Percentiles rank a stretch among this genome's conserved stretches.
Conservation (phyloP, 768 basidiomycete genomes). For the Collybia mongolica region DNA sequence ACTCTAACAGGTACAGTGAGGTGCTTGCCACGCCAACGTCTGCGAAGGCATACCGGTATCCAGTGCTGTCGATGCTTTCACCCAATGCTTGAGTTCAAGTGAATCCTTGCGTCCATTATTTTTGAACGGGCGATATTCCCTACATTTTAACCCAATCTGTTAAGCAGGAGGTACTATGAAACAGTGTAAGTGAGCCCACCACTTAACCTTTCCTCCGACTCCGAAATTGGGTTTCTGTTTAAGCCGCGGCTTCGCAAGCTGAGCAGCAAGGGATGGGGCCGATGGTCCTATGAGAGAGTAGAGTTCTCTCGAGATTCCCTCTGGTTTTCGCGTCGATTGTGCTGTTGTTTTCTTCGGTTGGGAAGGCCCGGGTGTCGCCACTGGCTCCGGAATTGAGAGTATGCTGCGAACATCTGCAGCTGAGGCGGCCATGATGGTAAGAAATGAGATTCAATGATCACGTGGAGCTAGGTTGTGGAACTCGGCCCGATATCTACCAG, state of each 20-base stretch:
- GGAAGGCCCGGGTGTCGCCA: conserved; percentile 41
- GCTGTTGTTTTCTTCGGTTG: conserved; percentile 43
- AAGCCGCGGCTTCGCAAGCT: conserved; percentile 77
- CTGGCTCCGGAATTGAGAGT: conserved; percentile 58
- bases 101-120: conserved; percentile 69
- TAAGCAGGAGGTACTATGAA: background rate
- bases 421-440: conserved; percentile 55
- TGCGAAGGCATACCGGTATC: conserved; percentile 44
- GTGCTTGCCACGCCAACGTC: background rate
- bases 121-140: conserved; percentile 76
- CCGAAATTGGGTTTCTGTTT: conserved; percentile 85
- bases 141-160: conserved; percentile 23
- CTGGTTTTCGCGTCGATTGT: conserved; percentile 62
- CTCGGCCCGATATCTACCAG: too few relatives aligned
- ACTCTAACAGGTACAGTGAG: conserved; percentile 46
- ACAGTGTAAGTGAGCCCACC: conserved; percentile 39
- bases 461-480: conserved; percentile 3
- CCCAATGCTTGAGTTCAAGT: conserved; percentile 84
- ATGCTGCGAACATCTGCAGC: conserved; percentile 86
- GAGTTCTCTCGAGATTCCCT: conserved; percentile 90
- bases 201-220: conserved; percentile 62
- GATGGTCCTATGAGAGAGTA: conserved; percentile 95
- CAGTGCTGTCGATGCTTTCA: conserved; percentile 56
- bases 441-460: conserved; percentile 8
- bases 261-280: conserved; percentile 79